A percentile compares a stretch with the other conserved stretches of the same genome.
Evolutionary conservation across 2,329 filamentous ascomycete species (phyloP).

Genomic region (Ampelomyces quisqualis): DNA sequence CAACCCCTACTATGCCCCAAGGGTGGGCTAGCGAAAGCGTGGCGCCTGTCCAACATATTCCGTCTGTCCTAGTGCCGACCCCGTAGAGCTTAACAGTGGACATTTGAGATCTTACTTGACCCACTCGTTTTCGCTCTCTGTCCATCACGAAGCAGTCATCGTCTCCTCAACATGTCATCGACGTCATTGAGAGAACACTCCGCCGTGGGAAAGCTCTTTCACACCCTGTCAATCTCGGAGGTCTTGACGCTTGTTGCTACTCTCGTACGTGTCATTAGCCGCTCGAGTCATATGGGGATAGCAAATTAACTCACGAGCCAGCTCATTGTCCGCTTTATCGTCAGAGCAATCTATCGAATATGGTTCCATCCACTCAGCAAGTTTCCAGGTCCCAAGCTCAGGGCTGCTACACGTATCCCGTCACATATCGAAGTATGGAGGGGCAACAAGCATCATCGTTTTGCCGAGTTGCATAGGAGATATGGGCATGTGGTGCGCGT

Average conservation of each 20-base stretch:
- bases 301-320: conserved; percentile 7
- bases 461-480: conserved; percentile 40
- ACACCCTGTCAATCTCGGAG: conserved; percentile 4
- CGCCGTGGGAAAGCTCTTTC: conserved; percentile 1
- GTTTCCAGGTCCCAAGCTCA: conserved; percentile 47
- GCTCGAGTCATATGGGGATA: too few species aligned
- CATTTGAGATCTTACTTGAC: conserved; percentile 3
- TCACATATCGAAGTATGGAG: conserved; percentile 24
- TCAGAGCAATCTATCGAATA: conserved; percentile 38
- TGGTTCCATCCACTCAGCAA: conserved; percentile 41
- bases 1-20: not conserved
- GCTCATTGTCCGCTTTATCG: conserved; percentile 17
- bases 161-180: conserved; percentile 6
- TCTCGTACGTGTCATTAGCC: conserved; percentile 6
- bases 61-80: conserved; percentile 1
- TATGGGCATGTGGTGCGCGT: conserved; percentile 48
- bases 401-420: conserved; percentile 41
- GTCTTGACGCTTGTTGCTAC: conserved; percentile 5
- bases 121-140: not conserved
- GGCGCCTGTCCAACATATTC: conserved; percentile 1
- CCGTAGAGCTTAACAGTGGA: not conserved
- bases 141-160: not conserved
- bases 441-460: conserved; percentile 23
- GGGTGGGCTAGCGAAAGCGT: not conserved
- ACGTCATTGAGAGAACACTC: conserved; percentile 1